These are phyloP conservation scores for Saccharum officinarum DNA, from an alignment of 176 grass and related monocot genomes.

Conservation along the genomic window DNA sequence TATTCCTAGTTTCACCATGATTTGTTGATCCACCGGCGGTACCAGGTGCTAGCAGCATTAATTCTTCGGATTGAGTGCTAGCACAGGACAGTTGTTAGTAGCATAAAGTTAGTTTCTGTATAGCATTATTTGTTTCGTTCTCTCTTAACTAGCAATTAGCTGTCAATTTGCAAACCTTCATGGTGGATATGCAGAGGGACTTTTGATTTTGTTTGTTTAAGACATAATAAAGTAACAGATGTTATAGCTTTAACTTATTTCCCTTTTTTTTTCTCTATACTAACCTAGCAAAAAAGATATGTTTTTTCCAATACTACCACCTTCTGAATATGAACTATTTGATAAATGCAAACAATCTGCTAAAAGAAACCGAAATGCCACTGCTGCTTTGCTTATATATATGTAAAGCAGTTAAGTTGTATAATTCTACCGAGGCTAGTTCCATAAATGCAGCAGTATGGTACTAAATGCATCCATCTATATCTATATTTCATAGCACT, in stretches of 20 bases:
- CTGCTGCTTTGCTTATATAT: neutral
- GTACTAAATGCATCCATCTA: neutral
- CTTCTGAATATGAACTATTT: neutral
- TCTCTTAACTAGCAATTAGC: neutral
- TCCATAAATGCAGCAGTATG: neutral
- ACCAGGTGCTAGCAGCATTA: neutral
- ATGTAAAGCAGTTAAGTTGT: neutral
- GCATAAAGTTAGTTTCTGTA: neutral
- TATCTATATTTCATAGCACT: neutral
- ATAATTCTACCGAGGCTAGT: neutral
- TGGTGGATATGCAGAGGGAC: neutral
- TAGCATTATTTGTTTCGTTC: neutral
- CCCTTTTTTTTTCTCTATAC: neutral
- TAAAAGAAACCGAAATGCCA: neutral
- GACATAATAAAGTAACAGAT: neutral
- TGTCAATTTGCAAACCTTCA: neutral
- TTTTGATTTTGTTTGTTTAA: neutral
- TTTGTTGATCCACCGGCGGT: neutral
- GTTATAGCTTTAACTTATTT: neutral
- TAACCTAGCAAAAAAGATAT: neutral
- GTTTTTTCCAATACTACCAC: neutral
- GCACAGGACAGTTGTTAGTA: neutral
- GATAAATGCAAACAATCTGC: neutral
- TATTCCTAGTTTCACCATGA: neutral
- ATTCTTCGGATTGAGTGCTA: neutral